phyloP scores from a whole-genome alignment of 352 stramenopile genomes.

The Blastocystis sp. region DNA sequence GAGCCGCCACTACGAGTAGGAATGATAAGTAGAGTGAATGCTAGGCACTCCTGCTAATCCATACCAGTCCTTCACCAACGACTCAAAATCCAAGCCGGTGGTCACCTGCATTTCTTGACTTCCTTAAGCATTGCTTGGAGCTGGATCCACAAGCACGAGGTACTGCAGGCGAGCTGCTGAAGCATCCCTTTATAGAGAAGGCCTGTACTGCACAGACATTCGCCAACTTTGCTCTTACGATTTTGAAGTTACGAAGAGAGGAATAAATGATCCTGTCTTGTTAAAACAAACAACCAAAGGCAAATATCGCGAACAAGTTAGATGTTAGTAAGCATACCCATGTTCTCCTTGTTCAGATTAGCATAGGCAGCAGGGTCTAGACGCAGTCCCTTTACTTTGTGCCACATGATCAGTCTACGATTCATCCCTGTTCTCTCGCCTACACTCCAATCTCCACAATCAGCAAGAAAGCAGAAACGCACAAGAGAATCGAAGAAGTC shows the following conservation, averaged over 20 bases:
- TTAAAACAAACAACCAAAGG: not conserved
- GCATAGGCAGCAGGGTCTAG: slow-evolving; percentile 55
- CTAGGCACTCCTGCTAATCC: slow-evolving; percentile 69
- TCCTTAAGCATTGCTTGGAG: slow-evolving; percentile 75
- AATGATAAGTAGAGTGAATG: slow-evolving; percentile 8
- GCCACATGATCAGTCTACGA: slow-evolving; percentile 56
- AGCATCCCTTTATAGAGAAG: slow-evolving; percentile 77
- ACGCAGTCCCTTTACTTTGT: slow-evolving; percentile 58
- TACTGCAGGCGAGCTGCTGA: slow-evolving; percentile 76
- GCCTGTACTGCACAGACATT: slow-evolving; percentile 68
- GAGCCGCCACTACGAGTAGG: slow-evolving; percentile 77
- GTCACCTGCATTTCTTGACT: slow-evolving; percentile 74
- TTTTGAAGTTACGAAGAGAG: slow-evolving; percentile 9
- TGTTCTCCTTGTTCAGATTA: slow-evolving; percentile 58
- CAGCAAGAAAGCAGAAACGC: slow-evolving; percentile 34
- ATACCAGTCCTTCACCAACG: slow-evolving; percentile 73
- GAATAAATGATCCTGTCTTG: not conserved
- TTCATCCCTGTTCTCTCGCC: not conserved
- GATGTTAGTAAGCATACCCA: slow-evolving; percentile 29
- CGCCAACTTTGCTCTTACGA: slow-evolving; percentile 63
- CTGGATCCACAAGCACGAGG: slow-evolving; percentile 72
- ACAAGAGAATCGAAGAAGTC: slow-evolving; percentile 10
- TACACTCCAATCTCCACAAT: slow-evolving; percentile 62
- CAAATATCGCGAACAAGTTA: not conserved
- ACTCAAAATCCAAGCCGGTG: slow-evolving; percentile 73